Base-by-base conservation (phyloP, 495 filamentous ascomycete species). In the Xylaria sp. region DNA sequence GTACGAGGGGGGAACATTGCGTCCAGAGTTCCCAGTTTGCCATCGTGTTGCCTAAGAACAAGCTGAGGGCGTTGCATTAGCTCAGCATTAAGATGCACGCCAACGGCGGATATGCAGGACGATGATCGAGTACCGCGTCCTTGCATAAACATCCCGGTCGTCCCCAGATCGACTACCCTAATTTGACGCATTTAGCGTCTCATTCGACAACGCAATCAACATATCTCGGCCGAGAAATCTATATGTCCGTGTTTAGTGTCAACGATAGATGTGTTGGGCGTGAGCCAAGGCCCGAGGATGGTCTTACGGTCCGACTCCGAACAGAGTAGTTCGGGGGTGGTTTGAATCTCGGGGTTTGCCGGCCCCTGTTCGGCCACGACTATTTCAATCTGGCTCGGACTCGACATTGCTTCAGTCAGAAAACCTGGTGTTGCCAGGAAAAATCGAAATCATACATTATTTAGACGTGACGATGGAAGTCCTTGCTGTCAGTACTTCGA, bases 401-500 rank as follows among this genome's bases (percentile, higher is more conserved):
- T 24, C 8, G 35, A 19, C 12, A 21, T 33, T 29, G 43, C 52
- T 33, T 29, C 64, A 43, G 14, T 37, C 14, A 26, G 3, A 17
- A 7, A 44, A 11, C 37, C 14, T 6, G 14, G 12, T 55, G 9
- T 31, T 53, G 15, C 21, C 11, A 50, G 48, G 21, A 48, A n/a
- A n/a, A 17, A 55, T 50, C n/a, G n/a, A 9, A 21, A 50, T 50
- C 46, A 9, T 4, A 12, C 19, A 37, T 35, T 19, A 35, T 11
- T 35, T 12, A 0, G 33, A 43, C 37, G 1, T 29, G 5, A 58
- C 14, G 15, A 69, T 69, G 67, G 67, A 69, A 9, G 67, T 69
- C 40, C 41, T 69, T 46, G 67, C 67, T 37, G 53, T 69, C 11
- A 69, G 67, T n/a, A 21, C 15, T 17, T 41, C 37, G 21, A 69